Base-by-base conservation (phyloP, 106 monocot species). In the Vanilla planifolia region DNA sequence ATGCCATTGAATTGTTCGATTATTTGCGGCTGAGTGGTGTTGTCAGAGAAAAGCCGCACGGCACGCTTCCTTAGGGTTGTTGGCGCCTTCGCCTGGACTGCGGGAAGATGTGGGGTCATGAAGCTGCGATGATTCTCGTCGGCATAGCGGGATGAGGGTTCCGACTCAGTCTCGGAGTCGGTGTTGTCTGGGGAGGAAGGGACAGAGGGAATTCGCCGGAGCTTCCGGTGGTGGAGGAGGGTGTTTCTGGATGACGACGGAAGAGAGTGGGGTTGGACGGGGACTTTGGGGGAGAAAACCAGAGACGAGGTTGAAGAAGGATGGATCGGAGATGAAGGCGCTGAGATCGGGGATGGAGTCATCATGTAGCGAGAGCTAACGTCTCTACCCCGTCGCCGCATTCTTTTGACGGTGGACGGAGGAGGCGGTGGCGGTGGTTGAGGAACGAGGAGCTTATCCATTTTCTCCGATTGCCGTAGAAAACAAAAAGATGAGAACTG, bases 341-440 rank as follows among this genome's bases (percentile, higher is more conserved):
- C 17, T 0, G 67, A 24, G 6, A 59, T 33, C 17, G 68, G 61
- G 3, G 64, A 42, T 6, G 62, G 48, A 6, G 73, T 50, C 35
- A 66, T 35, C 71, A 98, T 71, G 72, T 92, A 98, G 3, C 98
- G 55, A 26, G 98, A 98, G 66, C 92, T 98, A 19, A 98, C 85
- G 45, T 88, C 79, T 32, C 85, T 59, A 8, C 77, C 74, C 3
- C 82, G 70, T 10, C 72, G 68, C 25, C 81, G 73, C 34, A 75
- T 64, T 3, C 66, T 60, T 43, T 47, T 75, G 27, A 47, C 71
- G 8, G 66, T 66, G 16, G 58, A 24, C 46, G 60, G 33, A 1
- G 62, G 67, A 48, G 50, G 55, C 33, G 37, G 70, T 20, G 32
- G 75, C 8, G 30, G 62, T 6, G 55, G 68, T 3, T 43, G 44